These are phyloP conservation scores for Phytomonas serpens DNA, from an alignment of 208 protist genomes.

Conservation along the genomic window DNA sequence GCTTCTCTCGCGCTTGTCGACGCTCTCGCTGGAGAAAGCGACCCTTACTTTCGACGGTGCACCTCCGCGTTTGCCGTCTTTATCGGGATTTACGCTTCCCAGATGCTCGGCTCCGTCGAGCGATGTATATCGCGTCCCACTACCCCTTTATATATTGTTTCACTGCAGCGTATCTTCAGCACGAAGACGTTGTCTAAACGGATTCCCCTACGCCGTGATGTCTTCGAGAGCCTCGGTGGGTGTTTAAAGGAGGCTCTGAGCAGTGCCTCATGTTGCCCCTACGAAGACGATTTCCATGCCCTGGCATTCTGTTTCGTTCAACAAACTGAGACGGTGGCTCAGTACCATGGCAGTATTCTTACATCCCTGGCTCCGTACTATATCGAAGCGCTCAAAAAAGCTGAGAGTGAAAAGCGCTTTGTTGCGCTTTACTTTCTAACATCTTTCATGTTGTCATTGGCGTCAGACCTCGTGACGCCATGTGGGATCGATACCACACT, in stretches of 20 bases:
- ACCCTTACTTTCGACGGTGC: conserved; percentile 75
- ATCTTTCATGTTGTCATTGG: conserved; percentile 45
- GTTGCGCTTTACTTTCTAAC: conserved; percentile 65
- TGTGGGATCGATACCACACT: conserved; percentile 16
- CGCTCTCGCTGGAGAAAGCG: conserved; percentile 46
- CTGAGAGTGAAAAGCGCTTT: conserved; percentile 46
- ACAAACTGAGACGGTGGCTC: conserved; percentile 29
- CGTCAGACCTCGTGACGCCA: conserved; percentile 21
- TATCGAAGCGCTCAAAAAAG: conserved; percentile 46
- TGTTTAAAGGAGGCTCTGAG: conserved; percentile 66
- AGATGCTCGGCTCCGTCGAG: conserved; percentile 45
- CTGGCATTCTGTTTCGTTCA: conserved; percentile 57
- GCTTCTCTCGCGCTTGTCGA: conserved; percentile 43
- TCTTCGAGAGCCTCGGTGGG: conserved; percentile 46
- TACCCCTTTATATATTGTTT: conserved; percentile 30
- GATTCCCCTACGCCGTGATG: conserved; percentile 34
- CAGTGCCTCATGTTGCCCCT: conserved; percentile 44
- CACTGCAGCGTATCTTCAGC: conserved; percentile 53
- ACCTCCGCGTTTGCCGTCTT: conserved; percentile 24
- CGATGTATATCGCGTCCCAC: conserved; percentile 29
- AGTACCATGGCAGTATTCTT: conserved; percentile 42
- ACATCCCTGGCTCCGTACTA: conserved; percentile 44
- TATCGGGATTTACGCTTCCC: conserved; percentile 44
- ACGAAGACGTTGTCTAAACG: conserved; percentile 29
- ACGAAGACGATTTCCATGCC: conserved; percentile 56